Base-by-base conservation (phyloP, 192 early-diverging fungal species). In the Lobosporangium transversale region DNA sequence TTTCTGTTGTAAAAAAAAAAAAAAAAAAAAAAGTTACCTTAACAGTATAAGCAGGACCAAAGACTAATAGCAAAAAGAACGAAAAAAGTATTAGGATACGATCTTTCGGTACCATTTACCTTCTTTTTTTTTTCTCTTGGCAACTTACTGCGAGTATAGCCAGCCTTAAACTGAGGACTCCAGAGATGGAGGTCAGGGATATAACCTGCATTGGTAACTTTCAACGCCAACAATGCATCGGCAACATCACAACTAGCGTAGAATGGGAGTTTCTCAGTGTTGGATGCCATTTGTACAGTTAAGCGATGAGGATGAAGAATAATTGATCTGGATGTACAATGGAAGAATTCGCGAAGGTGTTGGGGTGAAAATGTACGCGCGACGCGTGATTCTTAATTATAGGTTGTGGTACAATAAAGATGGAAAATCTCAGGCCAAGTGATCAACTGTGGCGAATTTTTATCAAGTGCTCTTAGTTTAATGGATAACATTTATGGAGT, bases 11-110 rank as follows among this genome's bases (percentile, higher is more conserved):
- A 14, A 3, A 20, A 21, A 15, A 48, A 14, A 2, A 18, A 2
- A 2, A 23, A 14, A 53, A 40, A 29, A 37, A 52, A 18, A n/a
- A 20, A 2, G 33, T 2, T 56, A 86, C 87, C 80, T 88, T 75
- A 20, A 88, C 81, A 40, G 87, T 88, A 51, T 79, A 88, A n/a
- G 84, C 87, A 47, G 85, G 82, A 0, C 87, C 87, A 73, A 88
- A 69, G 48, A 86, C 78, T 79, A 55, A n/a, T n/a, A n/a, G n/a
- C n/a, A n/a, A 44, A 37, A 2, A 40, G 27, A 21, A 20, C 33
- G 15, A 33, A 32, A 43, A 21, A 35, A 9, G 27, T 0, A 37
- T 32, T 2, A 48, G 31, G 42, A 42, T 31, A 27, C 18, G 11
- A 17, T 5, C 12, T 21, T 5, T 33, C 8, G 18, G 30, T 21